phyloP scores from a whole-genome alignment of 768 basidiomycete genomes.

The Mycena vulgaris region DNA sequence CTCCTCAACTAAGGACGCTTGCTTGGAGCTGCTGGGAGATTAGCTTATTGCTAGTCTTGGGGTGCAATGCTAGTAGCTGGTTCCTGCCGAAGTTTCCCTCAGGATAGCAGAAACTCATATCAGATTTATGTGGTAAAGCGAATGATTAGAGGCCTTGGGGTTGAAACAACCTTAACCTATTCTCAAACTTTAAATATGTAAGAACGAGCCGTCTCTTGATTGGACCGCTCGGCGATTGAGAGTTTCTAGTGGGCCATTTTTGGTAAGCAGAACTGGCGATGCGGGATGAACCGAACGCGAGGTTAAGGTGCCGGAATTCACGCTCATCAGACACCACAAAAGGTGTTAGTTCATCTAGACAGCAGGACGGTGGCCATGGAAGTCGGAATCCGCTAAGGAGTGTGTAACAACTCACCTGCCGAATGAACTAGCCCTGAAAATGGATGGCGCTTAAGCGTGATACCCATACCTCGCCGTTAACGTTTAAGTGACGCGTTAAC shows the following conservation, averaged over 20 bases:
- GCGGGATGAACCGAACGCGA: conserved; percentile 80
- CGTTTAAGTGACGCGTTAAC: conserved; percentile 79
- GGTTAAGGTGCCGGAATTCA: conserved; percentile 86
- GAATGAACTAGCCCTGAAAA: conserved; percentile 94
- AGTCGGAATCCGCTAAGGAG: conserved; percentile 90
- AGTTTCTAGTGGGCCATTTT: conserved; percentile 88
- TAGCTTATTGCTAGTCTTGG: too few relatives aligned
- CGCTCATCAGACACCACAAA: conserved; percentile 90
- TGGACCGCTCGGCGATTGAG: conserved; percentile 88
- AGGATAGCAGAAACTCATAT: conserved; percentile 70
- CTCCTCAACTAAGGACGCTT: too few relatives aligned
- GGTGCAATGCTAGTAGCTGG: conserved; percentile 78
- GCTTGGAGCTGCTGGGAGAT: too few relatives aligned
- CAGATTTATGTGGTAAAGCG: conserved; percentile 83
- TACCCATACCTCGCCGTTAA: conserved; percentile 89
- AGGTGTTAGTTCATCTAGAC: conserved; percentile 91
- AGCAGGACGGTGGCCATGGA: conserved; percentile 92
- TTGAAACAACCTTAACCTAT: conserved; percentile 90
- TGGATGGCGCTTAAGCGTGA: conserved; percentile 91
- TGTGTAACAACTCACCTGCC: conserved; percentile 93
- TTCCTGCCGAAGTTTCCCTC: conserved; percentile 93
- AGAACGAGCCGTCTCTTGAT: conserved; percentile 88
- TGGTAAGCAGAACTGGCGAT: conserved; percentile 80
- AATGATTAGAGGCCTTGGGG: conserved; percentile 95
- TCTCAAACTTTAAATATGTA: conserved; percentile 89